Conservation (phyloP, 176 grass and related monocot genomes). For the Zizania latifolia region DNA sequence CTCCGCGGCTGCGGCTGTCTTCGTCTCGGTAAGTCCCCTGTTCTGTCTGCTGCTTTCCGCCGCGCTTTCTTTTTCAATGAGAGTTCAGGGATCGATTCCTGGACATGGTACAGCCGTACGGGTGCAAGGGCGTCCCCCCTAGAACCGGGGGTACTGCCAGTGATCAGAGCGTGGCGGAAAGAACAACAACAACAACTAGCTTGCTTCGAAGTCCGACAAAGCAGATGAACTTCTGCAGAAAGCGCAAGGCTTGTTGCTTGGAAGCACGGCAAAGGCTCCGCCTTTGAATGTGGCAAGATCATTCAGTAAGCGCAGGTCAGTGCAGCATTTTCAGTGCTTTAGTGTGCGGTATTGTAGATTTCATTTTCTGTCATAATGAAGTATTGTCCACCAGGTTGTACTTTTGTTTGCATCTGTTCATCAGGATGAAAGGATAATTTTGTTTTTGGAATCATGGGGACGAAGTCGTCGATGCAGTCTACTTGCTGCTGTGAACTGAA, state of each 20-base stretch:
- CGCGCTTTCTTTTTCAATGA: neutral
- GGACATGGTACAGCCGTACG: neutral
- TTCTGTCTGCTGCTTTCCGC: neutral
- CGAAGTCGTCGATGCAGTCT: neutral
- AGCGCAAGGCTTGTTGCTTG: neutral
- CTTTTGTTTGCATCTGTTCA: neutral
- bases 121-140: neutral
- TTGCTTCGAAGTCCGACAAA: conserved; percentile 1
- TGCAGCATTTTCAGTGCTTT: neutral
- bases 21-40: too few relatives aligned
- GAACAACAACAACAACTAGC: neutral
- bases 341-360: neutral
- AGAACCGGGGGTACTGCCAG: neutral
- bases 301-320: neutral
- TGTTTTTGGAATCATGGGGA: neutral
- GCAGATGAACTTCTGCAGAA: neutral
- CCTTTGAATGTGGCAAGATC: neutral
- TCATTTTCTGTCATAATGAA: neutral
- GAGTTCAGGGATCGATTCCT: neutral
- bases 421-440: neutral
- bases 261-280: neutral
- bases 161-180: neutral
- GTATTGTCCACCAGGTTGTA: neutral
- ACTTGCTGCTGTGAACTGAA: neutral
- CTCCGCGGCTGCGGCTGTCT: too few relatives aligned